A percentile compares a stretch with the other conserved stretches of the same genome.
phyloP scores from a whole-genome alignment of 2,329 filamentous ascomycete species.

The Rhinocladiella similis region DNA sequence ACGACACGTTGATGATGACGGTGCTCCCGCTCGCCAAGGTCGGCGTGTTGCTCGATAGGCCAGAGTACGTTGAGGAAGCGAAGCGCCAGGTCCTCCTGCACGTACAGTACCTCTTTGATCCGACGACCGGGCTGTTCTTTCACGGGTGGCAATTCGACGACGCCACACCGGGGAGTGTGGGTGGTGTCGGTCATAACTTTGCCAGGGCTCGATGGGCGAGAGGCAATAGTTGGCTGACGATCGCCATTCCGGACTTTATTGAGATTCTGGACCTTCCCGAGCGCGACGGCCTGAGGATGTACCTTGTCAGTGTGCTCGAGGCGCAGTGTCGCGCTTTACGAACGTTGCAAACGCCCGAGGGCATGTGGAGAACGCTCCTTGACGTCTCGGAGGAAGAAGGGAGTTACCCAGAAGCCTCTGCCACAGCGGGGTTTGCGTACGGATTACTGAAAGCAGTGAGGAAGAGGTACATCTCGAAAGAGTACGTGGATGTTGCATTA shows the following conservation, averaged over 20 bases:
- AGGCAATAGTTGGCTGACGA: conserved; percentile 70
- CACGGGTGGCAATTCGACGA: conserved; percentile 79
- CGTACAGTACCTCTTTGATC: conserved; percentile 76
- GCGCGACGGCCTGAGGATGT: conserved; percentile 60
- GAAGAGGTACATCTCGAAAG: conserved; percentile 65
- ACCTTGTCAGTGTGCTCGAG: conserved; percentile 56
- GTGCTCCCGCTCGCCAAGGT: conserved; percentile 80
- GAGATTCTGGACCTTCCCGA: conserved; percentile 61
- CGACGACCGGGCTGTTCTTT: conserved; percentile 71
- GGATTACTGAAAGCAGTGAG: conserved; percentile 73
- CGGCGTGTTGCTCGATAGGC: conserved; percentile 66
- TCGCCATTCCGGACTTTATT: conserved; percentile 79
- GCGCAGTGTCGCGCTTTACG: conserved; percentile 68
- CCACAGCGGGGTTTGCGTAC: conserved; percentile 78
- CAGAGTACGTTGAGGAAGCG: conserved; percentile 74
- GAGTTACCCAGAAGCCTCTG: conserved; percentile 74
- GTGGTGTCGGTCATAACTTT: conserved; percentile 54
- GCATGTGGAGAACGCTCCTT: conserved; percentile 74
- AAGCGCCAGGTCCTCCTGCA: conserved; percentile 77
- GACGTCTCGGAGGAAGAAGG: conserved; percentile 66
- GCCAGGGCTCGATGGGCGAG: conserved; percentile 57
- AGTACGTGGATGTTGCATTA: conserved; percentile 61
- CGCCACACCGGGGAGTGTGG: conserved; percentile 39
- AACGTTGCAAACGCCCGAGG: conserved; percentile 59
- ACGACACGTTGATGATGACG: conserved; percentile 87